Percentiles rank a stretch among this genome's conserved stretches.
These are phyloP conservation scores for Penicillium ucsense DNA, from an alignment of 495 filamentous ascomycete species.

Conservation along the genomic window DNA sequence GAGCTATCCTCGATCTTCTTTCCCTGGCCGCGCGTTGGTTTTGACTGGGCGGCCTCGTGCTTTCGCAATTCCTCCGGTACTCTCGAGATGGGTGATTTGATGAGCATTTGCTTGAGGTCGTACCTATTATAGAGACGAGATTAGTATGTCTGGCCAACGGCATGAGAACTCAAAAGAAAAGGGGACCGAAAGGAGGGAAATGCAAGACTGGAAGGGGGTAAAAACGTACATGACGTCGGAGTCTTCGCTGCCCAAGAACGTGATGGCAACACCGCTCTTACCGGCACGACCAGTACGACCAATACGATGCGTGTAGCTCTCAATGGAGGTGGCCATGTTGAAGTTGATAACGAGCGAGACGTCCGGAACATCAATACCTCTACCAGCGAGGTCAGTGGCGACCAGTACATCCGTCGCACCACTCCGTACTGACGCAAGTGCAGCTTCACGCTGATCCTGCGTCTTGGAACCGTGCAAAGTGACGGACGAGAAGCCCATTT, in stretches of 20 bases:
- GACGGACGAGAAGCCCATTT: constrained; percentile 83
- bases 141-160: neutral
- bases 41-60: constrained; percentile 91
- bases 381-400: constrained; percentile 89
- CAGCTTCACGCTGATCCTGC: constrained; percentile 94
- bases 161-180: too few relatives aligned
- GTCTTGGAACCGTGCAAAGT: constrained; percentile 94
- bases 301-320: constrained; percentile 95
- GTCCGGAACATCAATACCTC: constrained; percentile 97
- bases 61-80: constrained; percentile 90
- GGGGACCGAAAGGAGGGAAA: neutral
- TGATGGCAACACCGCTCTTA: constrained; percentile 94
- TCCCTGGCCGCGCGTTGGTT: constrained; percentile 45
- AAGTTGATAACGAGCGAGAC: constrained; percentile 95
- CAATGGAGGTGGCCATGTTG: constrained; percentile 93
- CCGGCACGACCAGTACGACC: constrained; percentile 96
- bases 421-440: constrained; percentile 73
- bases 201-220: neutral
- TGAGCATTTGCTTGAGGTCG: constrained; percentile 92
- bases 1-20: constrained; percentile 57
- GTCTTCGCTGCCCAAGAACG: constrained; percentile 92
- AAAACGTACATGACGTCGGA: constrained; percentile 72
- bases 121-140: constrained; percentile 34
- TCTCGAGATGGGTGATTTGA: constrained; percentile 78
- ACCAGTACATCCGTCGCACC: constrained; percentile 83